Conservation (phyloP, 2,329 filamentous ascomycete species). For the Ophiocordyceps robertsii region DNA sequence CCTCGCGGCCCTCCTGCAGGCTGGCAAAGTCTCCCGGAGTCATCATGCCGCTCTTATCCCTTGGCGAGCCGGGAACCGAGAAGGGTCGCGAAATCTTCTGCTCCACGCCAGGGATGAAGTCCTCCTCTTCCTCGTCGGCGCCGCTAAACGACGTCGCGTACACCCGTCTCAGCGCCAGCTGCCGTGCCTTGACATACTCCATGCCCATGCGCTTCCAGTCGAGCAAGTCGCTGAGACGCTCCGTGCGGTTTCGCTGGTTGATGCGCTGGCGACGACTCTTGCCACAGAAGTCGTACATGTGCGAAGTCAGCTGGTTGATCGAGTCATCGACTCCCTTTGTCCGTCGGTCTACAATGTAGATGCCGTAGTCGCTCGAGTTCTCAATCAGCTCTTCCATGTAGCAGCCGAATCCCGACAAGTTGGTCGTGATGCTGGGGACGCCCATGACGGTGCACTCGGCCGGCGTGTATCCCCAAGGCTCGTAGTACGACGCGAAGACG, state of each 20-base stretch:
- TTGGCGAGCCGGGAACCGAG: conserved; percentile 84
- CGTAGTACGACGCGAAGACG: conserved; percentile 95
- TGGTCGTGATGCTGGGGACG: conserved; percentile 95
- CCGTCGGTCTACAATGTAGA: conserved; percentile 95
- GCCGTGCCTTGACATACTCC: conserved; percentile 96
- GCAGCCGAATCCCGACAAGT: conserved; percentile 93
- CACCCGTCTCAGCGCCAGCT: conserved; percentile 79
- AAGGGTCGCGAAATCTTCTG: conserved; percentile 92
- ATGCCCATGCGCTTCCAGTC: conserved; percentile 99
- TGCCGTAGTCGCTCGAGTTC: conserved; percentile 94
- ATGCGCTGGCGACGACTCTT: conserved; percentile 96
- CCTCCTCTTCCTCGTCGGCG: conserved; percentile 71
- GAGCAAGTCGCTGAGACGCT: conserved; percentile 83
- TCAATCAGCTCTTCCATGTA: conserved; percentile 99
- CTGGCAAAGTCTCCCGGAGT: conserved; percentile 96
- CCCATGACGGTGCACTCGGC: conserved; percentile 99
- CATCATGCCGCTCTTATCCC: conserved; percentile 93
- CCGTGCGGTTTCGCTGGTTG: conserved; percentile 95
- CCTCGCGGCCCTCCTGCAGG: conserved; percentile 86
- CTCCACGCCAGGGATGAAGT: conserved; percentile 85
- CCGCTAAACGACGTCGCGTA: conserved; percentile 78
- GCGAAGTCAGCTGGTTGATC: conserved; percentile 79
- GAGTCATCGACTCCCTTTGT: conserved; percentile 95
- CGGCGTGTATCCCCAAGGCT: conserved; percentile 97
- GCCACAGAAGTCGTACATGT: conserved; percentile 82